A percentile compares a stretch with the other conserved stretches of the same genome.
Evolutionary conservation across 2,329 filamentous ascomycete species (phyloP).

Genomic region (Ascocoryne sarcoides): DNA sequence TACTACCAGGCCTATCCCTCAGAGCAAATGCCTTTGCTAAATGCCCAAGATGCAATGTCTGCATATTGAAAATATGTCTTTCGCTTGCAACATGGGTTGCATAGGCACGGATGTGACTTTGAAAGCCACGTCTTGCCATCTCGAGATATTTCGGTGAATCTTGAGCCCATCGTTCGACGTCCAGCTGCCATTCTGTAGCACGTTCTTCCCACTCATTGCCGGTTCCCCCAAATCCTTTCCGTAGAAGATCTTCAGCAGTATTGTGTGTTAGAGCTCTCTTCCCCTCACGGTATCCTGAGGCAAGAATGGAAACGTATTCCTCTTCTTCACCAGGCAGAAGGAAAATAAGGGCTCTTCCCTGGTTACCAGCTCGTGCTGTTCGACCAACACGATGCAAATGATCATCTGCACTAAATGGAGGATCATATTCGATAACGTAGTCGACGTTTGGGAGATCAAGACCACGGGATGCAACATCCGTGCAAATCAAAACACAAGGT

Average conservation of each 20-base stretch:
- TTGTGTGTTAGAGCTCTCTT: conserved; percentile 59
- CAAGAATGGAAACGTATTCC: conserved; percentile 61
- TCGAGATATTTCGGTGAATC: conserved; percentile 63
- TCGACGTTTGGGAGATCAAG: conserved; percentile 94
- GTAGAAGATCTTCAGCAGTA: conserved; percentile 57
- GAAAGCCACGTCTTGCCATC: conserved; percentile 75
- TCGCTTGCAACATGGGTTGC: conserved; percentile 87
- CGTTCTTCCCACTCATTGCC: conserved; percentile 53
- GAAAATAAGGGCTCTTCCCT: conserved; percentile 82
- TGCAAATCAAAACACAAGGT: conserved; percentile 80
- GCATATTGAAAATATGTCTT: conserved; percentile 82
- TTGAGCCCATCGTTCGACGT: conserved; percentile 56
- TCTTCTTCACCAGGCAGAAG: conserved; percentile 87
- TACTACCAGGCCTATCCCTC: conserved; percentile 78
- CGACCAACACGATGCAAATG: conserved; percentile 92
- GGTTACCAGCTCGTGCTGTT: conserved; percentile 83
- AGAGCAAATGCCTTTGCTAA: conserved; percentile 88
- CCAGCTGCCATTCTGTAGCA: conserved; percentile 59
- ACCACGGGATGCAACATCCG: conserved; percentile 90
- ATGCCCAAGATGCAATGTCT: conserved; percentile 83
- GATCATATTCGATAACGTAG: conserved; percentile 91
- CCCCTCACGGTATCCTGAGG: conserved; percentile 32
- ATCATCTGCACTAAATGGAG: conserved; percentile 85
- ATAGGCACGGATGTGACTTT: conserved; percentile 88
- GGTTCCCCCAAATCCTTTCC: conserved; percentile 50